Conservation (phyloP, 768 basidiomycete genomes). For the Cyclocybe cylindracea region DNA sequence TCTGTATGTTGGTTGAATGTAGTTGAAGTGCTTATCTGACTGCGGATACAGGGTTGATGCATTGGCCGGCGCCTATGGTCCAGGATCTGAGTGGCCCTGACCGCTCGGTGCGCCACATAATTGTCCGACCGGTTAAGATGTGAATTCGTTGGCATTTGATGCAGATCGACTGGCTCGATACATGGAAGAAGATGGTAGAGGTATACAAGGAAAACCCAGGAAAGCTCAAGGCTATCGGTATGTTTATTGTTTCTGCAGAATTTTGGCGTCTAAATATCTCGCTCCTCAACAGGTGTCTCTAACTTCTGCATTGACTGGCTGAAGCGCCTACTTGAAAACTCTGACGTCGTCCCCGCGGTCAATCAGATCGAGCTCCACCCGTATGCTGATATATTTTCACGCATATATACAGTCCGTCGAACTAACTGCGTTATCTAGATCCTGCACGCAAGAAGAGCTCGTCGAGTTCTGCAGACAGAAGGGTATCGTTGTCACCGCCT, state of each 20-base stretch:
- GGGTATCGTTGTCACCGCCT: slow-evolving; percentile 74
- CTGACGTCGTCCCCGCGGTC: slow-evolving; percentile 66
- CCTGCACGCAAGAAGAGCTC: slow-evolving; percentile 67
- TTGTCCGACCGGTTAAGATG: not conserved
- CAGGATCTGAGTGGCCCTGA: slow-evolving; percentile 50
- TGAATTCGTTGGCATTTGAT: not conserved
- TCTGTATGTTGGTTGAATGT: slow-evolving; percentile 47
- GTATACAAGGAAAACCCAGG: slow-evolving; percentile 64
- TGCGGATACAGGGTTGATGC: slow-evolving; percentile 60
- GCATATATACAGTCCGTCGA: not conserved
- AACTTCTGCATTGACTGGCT: slow-evolving; percentile 72
- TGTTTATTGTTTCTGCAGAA: slow-evolving; percentile 4
- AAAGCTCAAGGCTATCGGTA: slow-evolving; percentile 79
- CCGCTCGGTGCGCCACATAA: slow-evolving; percentile 32
- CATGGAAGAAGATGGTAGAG: slow-evolving; percentile 79
- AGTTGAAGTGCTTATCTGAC: not conserved
- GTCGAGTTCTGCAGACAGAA: slow-evolving; percentile 60
- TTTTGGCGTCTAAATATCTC: not conserved
- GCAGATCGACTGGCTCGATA: slow-evolving; percentile 65
- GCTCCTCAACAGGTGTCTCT: slow-evolving; percentile 47
- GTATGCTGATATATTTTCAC: slow-evolving; percentile 32
- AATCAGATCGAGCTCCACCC: slow-evolving; percentile 84
- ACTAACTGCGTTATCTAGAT: slow-evolving; percentile 25
- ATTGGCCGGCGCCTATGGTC: slow-evolving; percentile 82
- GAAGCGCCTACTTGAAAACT: slow-evolving; percentile 56